Evolutionary conservation across 148 eudicot genomes (phyloP).

Genomic region (Nepenthes gracilis): DNA sequence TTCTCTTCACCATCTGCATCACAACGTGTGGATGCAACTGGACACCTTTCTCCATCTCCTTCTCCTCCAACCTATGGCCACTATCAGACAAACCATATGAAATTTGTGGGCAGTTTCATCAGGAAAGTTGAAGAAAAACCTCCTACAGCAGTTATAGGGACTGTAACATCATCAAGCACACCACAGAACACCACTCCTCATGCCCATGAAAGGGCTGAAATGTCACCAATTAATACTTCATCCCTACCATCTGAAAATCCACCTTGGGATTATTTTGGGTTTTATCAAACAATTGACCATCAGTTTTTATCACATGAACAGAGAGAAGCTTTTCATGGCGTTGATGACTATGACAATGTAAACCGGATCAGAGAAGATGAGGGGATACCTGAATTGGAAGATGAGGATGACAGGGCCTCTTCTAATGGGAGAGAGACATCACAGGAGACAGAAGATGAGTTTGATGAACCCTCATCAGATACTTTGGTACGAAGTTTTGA

Average conservation of each 20-base stretch:
- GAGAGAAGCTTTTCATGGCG: constrained; percentile 23
- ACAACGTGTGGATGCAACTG: constrained; percentile 35
- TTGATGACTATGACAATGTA: constrained; percentile 20
- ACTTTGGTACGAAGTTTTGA: constrained; percentile 71
- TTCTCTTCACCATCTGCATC: constrained; percentile 51
- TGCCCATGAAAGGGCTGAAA: constrained; percentile 35
- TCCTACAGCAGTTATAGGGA: constrained; percentile 33
- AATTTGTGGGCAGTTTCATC: constrained; percentile 44
- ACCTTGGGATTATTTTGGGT: constrained; percentile 96
- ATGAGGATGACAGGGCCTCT: constrained; percentile 30
- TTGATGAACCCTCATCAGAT: constrained; percentile 73
- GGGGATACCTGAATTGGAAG: constrained; percentile 31
- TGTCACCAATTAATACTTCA: constrained; percentile 25
- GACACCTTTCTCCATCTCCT: constrained; percentile 36
- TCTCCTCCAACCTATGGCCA: constrained; percentile 45
- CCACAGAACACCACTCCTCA: constrained; percentile 37
- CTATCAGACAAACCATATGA: constrained; percentile 63
- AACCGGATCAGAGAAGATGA: constrained; percentile 29
- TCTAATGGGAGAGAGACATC: constrained; percentile 29
- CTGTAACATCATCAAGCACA: constrained; percentile 39
- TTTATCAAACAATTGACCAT: constrained; percentile 58
- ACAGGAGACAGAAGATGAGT: constrained; percentile 66
- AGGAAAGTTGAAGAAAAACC: constrained; percentile 75
- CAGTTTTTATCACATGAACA: constrained; percentile 47
- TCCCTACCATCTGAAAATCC: constrained; percentile 26